phyloP scores from a whole-genome alignment of 768 basidiomycete genomes.

The Boletus pseudopeckii region DNA sequence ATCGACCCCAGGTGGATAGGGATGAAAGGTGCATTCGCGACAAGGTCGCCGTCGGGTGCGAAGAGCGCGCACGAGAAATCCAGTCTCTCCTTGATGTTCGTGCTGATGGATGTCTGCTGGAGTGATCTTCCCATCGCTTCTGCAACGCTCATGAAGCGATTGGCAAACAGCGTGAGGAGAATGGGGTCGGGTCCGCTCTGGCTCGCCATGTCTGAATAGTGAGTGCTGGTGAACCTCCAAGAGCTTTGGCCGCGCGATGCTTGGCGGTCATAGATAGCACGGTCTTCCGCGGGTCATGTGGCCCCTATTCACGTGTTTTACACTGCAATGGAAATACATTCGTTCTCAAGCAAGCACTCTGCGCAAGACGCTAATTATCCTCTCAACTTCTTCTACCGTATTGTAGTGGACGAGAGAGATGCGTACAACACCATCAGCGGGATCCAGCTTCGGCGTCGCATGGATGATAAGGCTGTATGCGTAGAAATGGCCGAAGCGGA shows the following conservation, averaged over 20 bases:
- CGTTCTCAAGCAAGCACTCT: slow-evolving; percentile 39
- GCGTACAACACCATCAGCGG: slow-evolving; percentile 65
- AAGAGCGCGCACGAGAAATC: slow-evolving; percentile 96
- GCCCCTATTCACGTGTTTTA: neutral
- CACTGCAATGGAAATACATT: neutral
- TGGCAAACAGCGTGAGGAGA: slow-evolving; percentile 86
- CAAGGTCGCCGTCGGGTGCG: slow-evolving; percentile 89
- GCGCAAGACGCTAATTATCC: slow-evolving; percentile 53
- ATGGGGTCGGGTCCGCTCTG: slow-evolving; percentile 70
- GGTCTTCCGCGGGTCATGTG: slow-evolving; percentile 2
- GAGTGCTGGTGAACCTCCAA: neutral
- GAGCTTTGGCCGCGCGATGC: neutral
- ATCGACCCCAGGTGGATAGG: slow-evolving; percentile 85
- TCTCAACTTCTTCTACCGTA: slow-evolving; percentile 64
- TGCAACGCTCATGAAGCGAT: slow-evolving; percentile 96
- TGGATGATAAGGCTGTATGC: slow-evolving; percentile 59
- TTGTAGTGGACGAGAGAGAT: slow-evolving; percentile 81
- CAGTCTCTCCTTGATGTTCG: slow-evolving; percentile 93
- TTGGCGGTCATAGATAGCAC: neutral
- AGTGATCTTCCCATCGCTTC: slow-evolving; percentile 93
- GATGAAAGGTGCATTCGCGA: slow-evolving; percentile 92
- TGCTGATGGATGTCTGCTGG: slow-evolving; percentile 86
- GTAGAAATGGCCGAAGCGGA: slow-evolving; percentile 78
- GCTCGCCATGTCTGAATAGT: slow-evolving; percentile 12
- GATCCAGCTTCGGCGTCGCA: slow-evolving; percentile 54